A percentile compares a stretch with the other conserved stretches of the same genome.
These are phyloP conservation scores for Rhizopogon vulgaris DNA, from an alignment of 768 basidiomycete genomes.

Conservation along the genomic window DNA sequence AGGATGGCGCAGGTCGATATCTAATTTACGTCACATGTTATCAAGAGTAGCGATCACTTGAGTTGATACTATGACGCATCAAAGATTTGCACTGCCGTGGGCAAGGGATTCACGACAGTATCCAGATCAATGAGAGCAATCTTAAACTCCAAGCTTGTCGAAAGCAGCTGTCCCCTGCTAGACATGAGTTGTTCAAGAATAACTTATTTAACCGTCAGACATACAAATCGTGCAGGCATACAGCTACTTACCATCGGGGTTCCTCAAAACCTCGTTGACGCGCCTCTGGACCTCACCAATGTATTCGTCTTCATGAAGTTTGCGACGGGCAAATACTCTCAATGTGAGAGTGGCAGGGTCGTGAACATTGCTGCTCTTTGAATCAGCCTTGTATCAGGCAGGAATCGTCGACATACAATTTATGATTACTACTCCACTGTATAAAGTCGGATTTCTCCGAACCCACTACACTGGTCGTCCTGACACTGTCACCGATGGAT, in stretches of 20 bases:
- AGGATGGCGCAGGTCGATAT: background rate
- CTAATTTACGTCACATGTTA: background rate
- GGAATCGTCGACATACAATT: background rate
- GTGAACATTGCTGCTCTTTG: background rate
- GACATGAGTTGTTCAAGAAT: background rate
- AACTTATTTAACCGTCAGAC: background rate
- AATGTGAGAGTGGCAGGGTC: background rate
- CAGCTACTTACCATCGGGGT: background rate
- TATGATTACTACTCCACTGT: background rate
- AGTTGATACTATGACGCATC: background rate
- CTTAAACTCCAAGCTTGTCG: background rate
- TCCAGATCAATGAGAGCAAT: background rate
- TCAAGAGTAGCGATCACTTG: background rate
- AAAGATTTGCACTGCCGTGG: background rate
- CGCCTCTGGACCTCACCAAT: background rate
- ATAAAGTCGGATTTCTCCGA: background rate
- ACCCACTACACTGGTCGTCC: background rate
- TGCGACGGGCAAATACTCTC: slow-evolving; percentile 1
- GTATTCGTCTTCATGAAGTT: background rate
- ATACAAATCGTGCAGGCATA: background rate
- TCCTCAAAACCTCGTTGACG: background rate
- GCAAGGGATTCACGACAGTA: background rate
- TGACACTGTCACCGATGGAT: background rate
- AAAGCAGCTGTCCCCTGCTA: background rate
- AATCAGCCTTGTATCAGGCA: background rate